Evolutionary conservation across 257 asterid species (phyloP).

Genomic region (Ilex aquifolium): DNA sequence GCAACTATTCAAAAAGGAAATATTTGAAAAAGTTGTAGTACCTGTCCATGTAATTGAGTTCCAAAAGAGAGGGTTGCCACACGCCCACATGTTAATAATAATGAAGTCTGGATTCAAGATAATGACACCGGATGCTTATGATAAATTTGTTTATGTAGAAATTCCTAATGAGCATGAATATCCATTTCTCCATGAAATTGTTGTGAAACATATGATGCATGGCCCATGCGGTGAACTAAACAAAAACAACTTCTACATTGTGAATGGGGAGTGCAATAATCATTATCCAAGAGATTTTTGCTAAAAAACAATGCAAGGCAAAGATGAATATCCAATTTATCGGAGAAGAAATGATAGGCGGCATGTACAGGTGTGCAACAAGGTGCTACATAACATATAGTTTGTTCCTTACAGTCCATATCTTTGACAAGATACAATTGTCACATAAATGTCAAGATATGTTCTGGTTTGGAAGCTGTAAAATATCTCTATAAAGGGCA

Average conservation of each 20-base stretch:
- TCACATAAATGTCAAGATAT: constrained; percentile 9
- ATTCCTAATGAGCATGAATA: not conserved
- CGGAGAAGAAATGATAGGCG: not conserved
- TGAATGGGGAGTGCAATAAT: not conserved
- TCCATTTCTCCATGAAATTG: not conserved
- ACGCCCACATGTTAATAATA: not conserved
- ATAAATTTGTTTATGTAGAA: not conserved
- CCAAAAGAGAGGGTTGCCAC: not conserved
- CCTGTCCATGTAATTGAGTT: not conserved
- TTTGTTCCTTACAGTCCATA: constrained; percentile 12
- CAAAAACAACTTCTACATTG: constrained; percentile 2
- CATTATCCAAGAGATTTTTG: not conserved
- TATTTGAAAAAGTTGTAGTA: not conserved
- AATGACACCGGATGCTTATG: not conserved
- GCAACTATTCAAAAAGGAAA: not conserved
- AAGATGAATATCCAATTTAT: constrained; percentile 3
- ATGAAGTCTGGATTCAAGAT: not conserved
- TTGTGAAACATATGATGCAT: no score
- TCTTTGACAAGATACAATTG: constrained; percentile 4
- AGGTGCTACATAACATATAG: not conserved
- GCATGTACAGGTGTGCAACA: not conserved
- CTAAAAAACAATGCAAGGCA: not conserved
- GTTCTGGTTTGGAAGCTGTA: not conserved
- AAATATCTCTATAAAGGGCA: constrained; percentile 11
- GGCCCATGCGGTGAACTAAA: not conserved